Conservation (phyloP, 768 basidiomycete genomes). For the Suillus subaureus region DNA sequence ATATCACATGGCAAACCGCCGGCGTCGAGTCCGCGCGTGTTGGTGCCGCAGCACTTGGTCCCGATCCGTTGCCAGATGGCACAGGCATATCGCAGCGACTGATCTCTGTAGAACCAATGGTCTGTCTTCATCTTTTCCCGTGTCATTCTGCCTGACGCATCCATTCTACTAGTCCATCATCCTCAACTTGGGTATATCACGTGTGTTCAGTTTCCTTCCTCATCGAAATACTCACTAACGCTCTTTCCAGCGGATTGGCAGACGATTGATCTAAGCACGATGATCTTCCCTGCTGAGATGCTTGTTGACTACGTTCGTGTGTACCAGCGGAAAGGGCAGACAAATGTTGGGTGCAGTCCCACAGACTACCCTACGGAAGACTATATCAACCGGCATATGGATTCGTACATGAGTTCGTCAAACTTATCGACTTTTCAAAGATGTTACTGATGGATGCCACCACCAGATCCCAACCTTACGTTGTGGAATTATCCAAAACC, state of each 20-base stretch:
- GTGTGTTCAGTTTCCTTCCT: conserved; percentile 32
- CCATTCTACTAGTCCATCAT: conserved; percentile 44
- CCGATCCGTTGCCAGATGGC: conserved; percentile 41
- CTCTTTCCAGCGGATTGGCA: conserved; percentile 63
- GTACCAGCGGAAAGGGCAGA: conserved; percentile 48
- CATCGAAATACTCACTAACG: neutral
- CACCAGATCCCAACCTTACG: conserved; percentile 44
- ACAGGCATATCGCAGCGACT: conserved; percentile 60
- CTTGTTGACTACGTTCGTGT: conserved; percentile 62
- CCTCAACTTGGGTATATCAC: conserved; percentile 64
- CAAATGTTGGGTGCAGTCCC: conserved; percentile 55
- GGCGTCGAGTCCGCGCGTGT: conserved; percentile 51
- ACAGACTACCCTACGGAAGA: conserved; percentile 47
- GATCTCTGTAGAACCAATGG: conserved; percentile 56
- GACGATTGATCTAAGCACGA: conserved; percentile 44
- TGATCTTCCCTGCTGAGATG: conserved; percentile 53
- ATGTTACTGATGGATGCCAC: neutral
- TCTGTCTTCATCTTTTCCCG: neutral
- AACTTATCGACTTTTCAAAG: conserved; percentile 2
- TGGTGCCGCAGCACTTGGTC: conserved; percentile 55
- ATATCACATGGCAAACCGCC: conserved; percentile 76
- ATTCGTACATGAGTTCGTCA: conserved; percentile 61
- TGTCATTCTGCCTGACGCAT: neutral
- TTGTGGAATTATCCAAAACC: conserved; percentile 45
- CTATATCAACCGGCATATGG: conserved; percentile 48